Base-by-base conservation (phyloP, 169 alveolate genomes). In the Plasmodium yoelii region DNA sequence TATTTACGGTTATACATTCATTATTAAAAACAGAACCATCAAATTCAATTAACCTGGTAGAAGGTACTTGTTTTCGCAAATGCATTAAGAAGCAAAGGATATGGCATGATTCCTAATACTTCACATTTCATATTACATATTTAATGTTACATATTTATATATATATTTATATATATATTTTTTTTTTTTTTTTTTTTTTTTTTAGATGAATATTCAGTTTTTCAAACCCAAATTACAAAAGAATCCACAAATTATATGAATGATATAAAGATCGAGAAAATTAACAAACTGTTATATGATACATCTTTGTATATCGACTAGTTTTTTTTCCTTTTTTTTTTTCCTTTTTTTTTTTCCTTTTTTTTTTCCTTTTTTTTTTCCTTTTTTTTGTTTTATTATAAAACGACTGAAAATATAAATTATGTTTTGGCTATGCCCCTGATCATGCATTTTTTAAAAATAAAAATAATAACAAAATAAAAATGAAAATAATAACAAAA, bases 1-100 rank as follows among this genome's bases (percentile, higher is more conserved):
- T 80, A 13, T 80, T 80, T 53, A 80, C 80, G 8, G 22, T 65
- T 51, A 64, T 80, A 64, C 67, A 64, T 51, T 80, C 90, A 1
- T 80, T 65, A 13, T 57, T 80, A 13, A 64, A 80, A 59, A 80
- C 90, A 15, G 90, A 80, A 19, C 90, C 90, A 5, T 53, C 80
- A 10, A 64, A 56, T 47, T 80, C 90, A 18, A 51, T 65, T 47
- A 19, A 80, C 61, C 44, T 80, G 28, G 72, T 80, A 5, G 53
- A 80, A 80, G 90, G 90, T 80, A 26, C 64, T 5, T 68, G 13
- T 5, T 12, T 46, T 5, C 10, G 4, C 46, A 1, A 49, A 51
- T 12, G 2, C 0, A 12, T 13, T 15, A 15, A 15, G 2, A 6
- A 15, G 4, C 7, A 5, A 51, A 5, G 22, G 3, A 7, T 7